Evolutionary conservation across 176 grass and related monocot species (phyloP), one percentile per base, ranked within the genome.

Genomic region (Carex cristatella): DNA sequence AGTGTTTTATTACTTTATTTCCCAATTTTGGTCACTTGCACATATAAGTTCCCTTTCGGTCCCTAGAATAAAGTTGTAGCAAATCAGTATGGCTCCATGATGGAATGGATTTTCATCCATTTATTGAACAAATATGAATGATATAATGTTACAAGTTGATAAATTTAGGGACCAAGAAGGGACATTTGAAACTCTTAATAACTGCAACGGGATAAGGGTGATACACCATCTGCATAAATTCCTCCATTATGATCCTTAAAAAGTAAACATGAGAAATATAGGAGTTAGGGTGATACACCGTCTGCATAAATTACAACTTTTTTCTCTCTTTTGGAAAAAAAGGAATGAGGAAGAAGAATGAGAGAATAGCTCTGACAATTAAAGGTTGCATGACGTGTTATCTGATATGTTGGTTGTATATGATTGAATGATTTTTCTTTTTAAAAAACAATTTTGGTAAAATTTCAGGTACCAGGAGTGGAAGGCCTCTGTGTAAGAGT

Each of bases 401-500:
- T 76, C 16, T 30, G 48, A 76, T 55, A 30, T 53, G 11, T 49
- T 78, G 74, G 19, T 9, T 19, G 27, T 53, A 56, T 78, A 56
- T 53, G 72, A 77, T 54, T 63, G n/a, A 55, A 78, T 56, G 12
- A 31, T 32, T 56, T 31, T 86, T 49, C 87, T 81, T 79, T 69
- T 88, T 66, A 10, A 64, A 40, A 85, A 74, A 84, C 79, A 5
- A 78, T 82, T 87, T 61, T 84, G 69, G 53, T 89, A 55, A 66
- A 79, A 79, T 80, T 68, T 90, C 84, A 98, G 95, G 93, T 98
- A 61, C 91, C 91, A 67, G 76, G 80, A 64, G 93, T 92, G 71
- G 91, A 98, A 86, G 95, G 90, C 85, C 91, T 98, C 89, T 92
- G 85, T 49, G 84, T 95, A 79, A 92, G 93, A 89, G 95, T 98